Conservation (phyloP, 1,139 yeast genomes). For the Saccharomyces hybrid region DNA sequence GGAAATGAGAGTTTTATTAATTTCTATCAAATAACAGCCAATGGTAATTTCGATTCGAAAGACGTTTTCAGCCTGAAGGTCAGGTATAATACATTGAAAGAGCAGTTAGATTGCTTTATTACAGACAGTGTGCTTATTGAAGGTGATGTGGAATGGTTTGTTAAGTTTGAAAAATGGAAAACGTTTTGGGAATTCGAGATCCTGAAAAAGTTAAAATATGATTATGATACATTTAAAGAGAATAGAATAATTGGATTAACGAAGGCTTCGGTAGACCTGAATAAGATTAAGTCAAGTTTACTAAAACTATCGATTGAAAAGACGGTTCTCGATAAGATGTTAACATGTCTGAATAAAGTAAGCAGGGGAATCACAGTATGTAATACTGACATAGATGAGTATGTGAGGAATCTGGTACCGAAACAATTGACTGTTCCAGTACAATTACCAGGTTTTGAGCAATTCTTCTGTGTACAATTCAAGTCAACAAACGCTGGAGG, state of each 20-base stretch:
- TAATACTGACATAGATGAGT: conserved; percentile 17
- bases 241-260: conserved; percentile 9
- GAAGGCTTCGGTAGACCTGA: conserved; percentile 6
- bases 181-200: conserved; percentile 20
- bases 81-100: conserved; percentile 22
- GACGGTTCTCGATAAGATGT: conserved; percentile 12
- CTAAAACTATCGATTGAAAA: conserved; percentile 9
- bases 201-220: conserved; percentile 18
- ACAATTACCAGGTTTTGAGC: conserved; percentile 22
- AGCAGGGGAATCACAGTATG: conserved; percentile 16
- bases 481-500: not conserved
- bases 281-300: conserved; percentile 8
- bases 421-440: conserved; percentile 24
- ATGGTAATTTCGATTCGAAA: conserved; percentile 10
- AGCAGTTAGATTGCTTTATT: conserved; percentile 22
- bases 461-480: conserved; percentile 21
- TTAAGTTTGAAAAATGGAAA: conserved; percentile 21
- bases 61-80: conserved; percentile 22
- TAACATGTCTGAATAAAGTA: conserved; percentile 13
- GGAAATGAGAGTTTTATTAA: conserved; percentile 21
- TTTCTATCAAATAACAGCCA: conserved; percentile 19
- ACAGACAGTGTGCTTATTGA: conserved; percentile 24
- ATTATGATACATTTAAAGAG: conserved; percentile 16
- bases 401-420: conserved; percentile 14
- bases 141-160: conserved; percentile 23